A percentile compares a stretch with the other conserved stretches of the same genome.
Evolutionary conservation across 495 filamentous ascomycete genomes (phyloP).

Genomic region (Daldinia caldariorum): DNA sequence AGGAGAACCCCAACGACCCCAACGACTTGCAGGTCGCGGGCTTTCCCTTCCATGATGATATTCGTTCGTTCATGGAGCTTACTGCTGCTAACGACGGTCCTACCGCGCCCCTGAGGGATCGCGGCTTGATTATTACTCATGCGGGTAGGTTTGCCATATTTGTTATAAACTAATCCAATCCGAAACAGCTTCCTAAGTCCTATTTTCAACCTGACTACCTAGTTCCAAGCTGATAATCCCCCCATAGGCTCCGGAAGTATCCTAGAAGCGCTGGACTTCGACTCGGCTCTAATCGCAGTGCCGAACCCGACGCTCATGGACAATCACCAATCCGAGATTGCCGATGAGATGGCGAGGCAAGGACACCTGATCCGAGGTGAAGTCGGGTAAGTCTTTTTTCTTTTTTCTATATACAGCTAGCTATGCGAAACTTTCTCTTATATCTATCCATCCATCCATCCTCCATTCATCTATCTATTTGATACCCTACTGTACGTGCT

Average conservation of each 20-base stretch:
- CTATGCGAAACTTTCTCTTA: no score
- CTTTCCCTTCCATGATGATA: constrained; percentile 35
- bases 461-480: not conserved
- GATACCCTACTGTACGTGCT: not conserved
- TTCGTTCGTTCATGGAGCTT: constrained; percentile 6
- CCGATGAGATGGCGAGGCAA: constrained; percentile 71
- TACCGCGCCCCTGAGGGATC: not conserved
- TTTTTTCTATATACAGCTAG: no score
- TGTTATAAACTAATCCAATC: not conserved
- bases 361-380: constrained; percentile 75
- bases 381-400: constrained; percentile 69
- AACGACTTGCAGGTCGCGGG: constrained; percentile 29
- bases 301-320: constrained; percentile 84
- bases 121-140: constrained; percentile 83
- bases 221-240: not conserved
- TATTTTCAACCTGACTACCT: not conserved
- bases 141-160: constrained; percentile 67
- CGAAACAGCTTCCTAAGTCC: not conserved
- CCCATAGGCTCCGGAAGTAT: constrained; percentile 85
- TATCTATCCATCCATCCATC: not conserved
- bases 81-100: not conserved
- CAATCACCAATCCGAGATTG: constrained; percentile 92
- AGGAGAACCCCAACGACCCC: constrained; percentile 8
- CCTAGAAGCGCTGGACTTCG: constrained; percentile 74
- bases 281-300: constrained; percentile 80